Conservation (phyloP, 2,329 filamentous ascomycete genomes). For the Hypocreales sp. region DNA sequence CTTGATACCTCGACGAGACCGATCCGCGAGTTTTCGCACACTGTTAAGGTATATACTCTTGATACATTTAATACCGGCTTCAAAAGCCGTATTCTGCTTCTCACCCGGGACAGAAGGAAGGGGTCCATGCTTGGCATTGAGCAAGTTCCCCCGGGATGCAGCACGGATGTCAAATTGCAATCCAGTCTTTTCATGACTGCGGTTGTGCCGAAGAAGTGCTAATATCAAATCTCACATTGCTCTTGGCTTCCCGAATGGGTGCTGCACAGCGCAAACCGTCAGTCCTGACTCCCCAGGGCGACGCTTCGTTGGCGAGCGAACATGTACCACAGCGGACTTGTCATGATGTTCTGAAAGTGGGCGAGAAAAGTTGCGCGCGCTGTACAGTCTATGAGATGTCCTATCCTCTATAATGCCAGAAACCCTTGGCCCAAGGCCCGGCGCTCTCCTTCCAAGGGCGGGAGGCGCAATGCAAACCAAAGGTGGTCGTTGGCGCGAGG, state of each 20-base stretch:
- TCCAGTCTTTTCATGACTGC: conserved; percentile 68
- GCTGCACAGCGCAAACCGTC: conserved; percentile 3
- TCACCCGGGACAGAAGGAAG: too few relatives aligned
- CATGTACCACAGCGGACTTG: conserved; percentile 4
- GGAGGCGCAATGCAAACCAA: too few relatives aligned
- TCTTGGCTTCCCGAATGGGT: conserved; percentile 10
- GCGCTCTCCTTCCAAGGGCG: too few relatives aligned
- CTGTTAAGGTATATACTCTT: too few relatives aligned
- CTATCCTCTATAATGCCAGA: too few relatives aligned
- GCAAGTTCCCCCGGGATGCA: too few relatives aligned
- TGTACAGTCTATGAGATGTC: too few relatives aligned
- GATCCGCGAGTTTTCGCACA: conserved; percentile 1
- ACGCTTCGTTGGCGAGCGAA: conserved; percentile 13
- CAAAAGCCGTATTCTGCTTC: neutral
- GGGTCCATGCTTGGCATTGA: too few relatives aligned
- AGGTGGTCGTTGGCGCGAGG: too few relatives aligned
- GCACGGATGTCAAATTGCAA: conserved; percentile 99
- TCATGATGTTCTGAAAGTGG: neutral
- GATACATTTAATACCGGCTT: too few relatives aligned
- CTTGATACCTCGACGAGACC: conserved; percentile 1
- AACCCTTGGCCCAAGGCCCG: too few relatives aligned
- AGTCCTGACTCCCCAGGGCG: neutral
- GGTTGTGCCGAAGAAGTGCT: conserved; percentile 99
- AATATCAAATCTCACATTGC: conserved; percentile 40
- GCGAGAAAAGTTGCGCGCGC: too few relatives aligned